Conservation (phyloP, 78 protist genomes). For the Thecamonas trahens region DNA sequence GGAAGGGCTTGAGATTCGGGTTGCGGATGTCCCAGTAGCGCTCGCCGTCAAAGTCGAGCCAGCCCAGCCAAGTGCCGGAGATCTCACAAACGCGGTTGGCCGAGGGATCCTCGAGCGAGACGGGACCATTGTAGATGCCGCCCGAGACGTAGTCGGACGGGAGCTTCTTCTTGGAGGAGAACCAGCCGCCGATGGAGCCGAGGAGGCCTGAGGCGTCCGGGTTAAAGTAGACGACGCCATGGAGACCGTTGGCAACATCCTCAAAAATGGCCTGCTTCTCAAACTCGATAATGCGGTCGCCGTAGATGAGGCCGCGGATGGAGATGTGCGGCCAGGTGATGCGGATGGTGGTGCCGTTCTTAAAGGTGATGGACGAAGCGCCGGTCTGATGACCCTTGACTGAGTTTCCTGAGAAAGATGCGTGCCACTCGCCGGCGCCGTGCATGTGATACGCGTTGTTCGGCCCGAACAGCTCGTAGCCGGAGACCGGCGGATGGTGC, state of each 20-base stretch:
- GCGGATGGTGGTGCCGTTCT: slow-evolving; percentile 20
- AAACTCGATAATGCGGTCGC: slow-evolving; percentile 44
- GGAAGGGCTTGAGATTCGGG: slow-evolving; percentile 16
- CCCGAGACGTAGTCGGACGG: slow-evolving; percentile 38
- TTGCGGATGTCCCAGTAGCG: slow-evolving; percentile 44
- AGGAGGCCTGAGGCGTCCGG: slow-evolving; percentile 15
- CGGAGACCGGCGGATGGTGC: slow-evolving; percentile 75
- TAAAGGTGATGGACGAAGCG: slow-evolving; percentile 16
- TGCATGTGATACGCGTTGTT: slow-evolving; percentile 13
- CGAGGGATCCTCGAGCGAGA: neutral
- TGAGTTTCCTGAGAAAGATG: slow-evolving; percentile 29
- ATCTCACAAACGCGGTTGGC: slow-evolving; percentile 12
- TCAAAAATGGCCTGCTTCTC: slow-evolving; percentile 20
- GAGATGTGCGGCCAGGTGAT: slow-evolving; percentile 31
- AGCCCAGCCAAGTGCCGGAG: slow-evolving; percentile 52
- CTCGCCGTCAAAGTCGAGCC: slow-evolving; percentile 11
- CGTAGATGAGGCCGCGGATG: slow-evolving; percentile 41
- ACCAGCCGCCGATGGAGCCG: slow-evolving; percentile 44
- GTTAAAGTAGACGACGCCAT: neutral
- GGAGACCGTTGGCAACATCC: slow-evolving; percentile 21
- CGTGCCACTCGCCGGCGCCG: slow-evolving; percentile 40
- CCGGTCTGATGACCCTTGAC: slow-evolving; percentile 49
- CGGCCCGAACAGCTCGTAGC: slow-evolving; percentile 30
- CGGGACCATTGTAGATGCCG: slow-evolving; percentile 9
- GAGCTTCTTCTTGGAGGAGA: slow-evolving; percentile 39